phyloP scores from a whole-genome alignment of 805 yeast species.

The Zygotorulaspora chibaensis region DNA sequence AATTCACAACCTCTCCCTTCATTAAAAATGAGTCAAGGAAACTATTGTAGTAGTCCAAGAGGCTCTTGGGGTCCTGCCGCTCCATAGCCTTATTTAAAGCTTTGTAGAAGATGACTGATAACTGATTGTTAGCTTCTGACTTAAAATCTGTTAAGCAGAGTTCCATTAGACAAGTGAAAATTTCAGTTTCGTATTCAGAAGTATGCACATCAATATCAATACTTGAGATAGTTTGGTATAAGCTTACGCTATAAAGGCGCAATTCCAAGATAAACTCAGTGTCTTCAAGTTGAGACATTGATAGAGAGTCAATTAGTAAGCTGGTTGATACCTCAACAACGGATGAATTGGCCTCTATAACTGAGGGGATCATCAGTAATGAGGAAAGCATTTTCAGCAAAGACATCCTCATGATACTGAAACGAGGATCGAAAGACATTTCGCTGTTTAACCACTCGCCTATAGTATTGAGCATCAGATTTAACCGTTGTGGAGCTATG shows the following conservation, averaged over 20 bases:
- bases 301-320: slow-evolving; percentile 34
- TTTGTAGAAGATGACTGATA: slow-evolving; percentile 36
- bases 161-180: slow-evolving; percentile 44
- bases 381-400: slow-evolving; percentile 43
- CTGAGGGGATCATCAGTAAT: slow-evolving; percentile 29
- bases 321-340: slow-evolving; percentile 45
- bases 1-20: slow-evolving; percentile 10
- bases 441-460: slow-evolving; percentile 59
- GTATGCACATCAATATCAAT: slow-evolving; percentile 34
- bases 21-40: slow-evolving; percentile 36
- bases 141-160: slow-evolving; percentile 35
- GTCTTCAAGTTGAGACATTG: slow-evolving; percentile 35
- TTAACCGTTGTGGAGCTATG: slow-evolving; percentile 60
- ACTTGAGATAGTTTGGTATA: slow-evolving; percentile 35
- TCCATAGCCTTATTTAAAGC: slow-evolving; percentile 34
- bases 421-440: slow-evolving; percentile 53
- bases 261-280: slow-evolving; percentile 39
- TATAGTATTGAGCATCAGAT: slow-evolving; percentile 54
- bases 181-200: slow-evolving; percentile 35
- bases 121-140: slow-evolving; percentile 27
- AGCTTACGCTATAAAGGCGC: slow-evolving; percentile 43
- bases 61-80: slow-evolving; percentile 30
- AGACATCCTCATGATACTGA: slow-evolving; percentile 47
- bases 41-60: slow-evolving; percentile 34
- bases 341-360: slow-evolving; percentile 38